phyloP scores from a whole-genome alignment of 2,329 filamentous ascomycete genomes.

The Alternaria longipes region DNA sequence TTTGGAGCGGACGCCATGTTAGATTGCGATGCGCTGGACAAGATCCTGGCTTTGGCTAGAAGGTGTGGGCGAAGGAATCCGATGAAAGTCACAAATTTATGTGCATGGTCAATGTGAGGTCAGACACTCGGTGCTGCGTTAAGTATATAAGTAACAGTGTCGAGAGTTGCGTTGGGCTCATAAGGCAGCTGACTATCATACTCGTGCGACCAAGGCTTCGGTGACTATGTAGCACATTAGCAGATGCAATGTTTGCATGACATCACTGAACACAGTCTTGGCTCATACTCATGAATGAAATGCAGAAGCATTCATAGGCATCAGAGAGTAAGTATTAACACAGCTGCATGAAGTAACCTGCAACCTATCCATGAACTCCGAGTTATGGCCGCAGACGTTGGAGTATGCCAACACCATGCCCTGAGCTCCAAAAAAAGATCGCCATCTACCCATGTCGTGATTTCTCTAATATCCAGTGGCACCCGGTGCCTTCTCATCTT shows the following conservation, averaged over 20 bases:
- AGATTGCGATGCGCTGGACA: slow-evolving; percentile 19
- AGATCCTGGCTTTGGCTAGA: slow-evolving; percentile 16
- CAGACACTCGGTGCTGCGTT: too few relatives aligned
- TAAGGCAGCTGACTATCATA: neutral
- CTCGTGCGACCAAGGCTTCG: neutral
- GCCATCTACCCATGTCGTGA: slow-evolving; percentile 14
- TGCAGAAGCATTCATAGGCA: neutral
- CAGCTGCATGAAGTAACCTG: slow-evolving; percentile 31
- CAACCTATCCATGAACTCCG: slow-evolving; percentile 37
- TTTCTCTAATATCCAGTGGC: slow-evolving; percentile 56
- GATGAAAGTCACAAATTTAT: neutral
- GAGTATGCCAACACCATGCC: slow-evolving; percentile 24
- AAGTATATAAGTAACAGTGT: too few relatives aligned
- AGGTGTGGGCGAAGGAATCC: neutral
- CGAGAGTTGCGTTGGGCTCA: neutral
- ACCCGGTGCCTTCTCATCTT: slow-evolving; percentile 86
- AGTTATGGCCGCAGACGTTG: slow-evolving; percentile 21
- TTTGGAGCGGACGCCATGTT: slow-evolving; percentile 8
- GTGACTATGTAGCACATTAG: neutral
- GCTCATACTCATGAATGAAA: neutral
- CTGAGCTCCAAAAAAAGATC: slow-evolving; percentile 19
- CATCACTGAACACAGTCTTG: neutral
- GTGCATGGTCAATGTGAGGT: neutral
- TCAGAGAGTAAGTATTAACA: slow-evolving; percentile 31
- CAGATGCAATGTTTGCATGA: neutral